A percentile compares a stretch with the other conserved stretches of the same genome.
These are phyloP conservation scores for Trypanosoma conorhini DNA, from an alignment of 208 protist genomes.

Conservation along the genomic window DNA sequence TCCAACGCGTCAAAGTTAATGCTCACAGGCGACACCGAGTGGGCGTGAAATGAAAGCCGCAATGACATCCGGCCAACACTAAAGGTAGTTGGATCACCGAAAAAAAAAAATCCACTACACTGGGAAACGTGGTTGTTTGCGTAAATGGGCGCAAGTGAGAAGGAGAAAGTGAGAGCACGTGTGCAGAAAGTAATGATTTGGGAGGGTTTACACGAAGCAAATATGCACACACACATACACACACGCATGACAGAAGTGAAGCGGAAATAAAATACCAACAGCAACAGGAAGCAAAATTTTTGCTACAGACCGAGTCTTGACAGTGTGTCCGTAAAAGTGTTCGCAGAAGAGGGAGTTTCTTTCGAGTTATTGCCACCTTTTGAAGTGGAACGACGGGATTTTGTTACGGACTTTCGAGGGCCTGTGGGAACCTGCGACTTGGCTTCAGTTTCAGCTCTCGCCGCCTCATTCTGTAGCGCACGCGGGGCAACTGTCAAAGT, in stretches of 20 bases:
- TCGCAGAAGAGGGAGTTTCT: background rate
- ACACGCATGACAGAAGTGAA: background rate
- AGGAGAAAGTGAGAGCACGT: background rate
- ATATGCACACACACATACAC: background rate
- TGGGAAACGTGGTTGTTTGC: background rate
- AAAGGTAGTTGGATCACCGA: background rate
- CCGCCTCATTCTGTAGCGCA: background rate
- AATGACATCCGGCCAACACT: constrained; percentile 37
- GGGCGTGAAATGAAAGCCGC: constrained; percentile 65
- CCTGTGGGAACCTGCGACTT: background rate
- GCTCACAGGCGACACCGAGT: constrained; percentile 63
- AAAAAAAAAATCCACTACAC: constrained; percentile 28
- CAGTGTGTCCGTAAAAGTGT: constrained; percentile 25
- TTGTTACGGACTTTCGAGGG: background rate
- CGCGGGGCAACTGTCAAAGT: background rate
- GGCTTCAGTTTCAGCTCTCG: background rate
- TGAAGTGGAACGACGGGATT: background rate
- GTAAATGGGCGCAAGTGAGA: constrained; percentile 11
- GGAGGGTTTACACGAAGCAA: background rate
- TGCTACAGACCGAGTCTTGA: constrained; percentile 27
- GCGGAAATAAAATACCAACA: background rate
- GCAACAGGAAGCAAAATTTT: background rate
- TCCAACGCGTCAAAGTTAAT: constrained; percentile 73
- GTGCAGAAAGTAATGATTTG: too few species aligned
- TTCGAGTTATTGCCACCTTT: background rate